These are phyloP conservation scores for Colletotrichum cereale DNA, from an alignment of 2,329 filamentous ascomycete genomes.

Conservation along the genomic window DNA sequence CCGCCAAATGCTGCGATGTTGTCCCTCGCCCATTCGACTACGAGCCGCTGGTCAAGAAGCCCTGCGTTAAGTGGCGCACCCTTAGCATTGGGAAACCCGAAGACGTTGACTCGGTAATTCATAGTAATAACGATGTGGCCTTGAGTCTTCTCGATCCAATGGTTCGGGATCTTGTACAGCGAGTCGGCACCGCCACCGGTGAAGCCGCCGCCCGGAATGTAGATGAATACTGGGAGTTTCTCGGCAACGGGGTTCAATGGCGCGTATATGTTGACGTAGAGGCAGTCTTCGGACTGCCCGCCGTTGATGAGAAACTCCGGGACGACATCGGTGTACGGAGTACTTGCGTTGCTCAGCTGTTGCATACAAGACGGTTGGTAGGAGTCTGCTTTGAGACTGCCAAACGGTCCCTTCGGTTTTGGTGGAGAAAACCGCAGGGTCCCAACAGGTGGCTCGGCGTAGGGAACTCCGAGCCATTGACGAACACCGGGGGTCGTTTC, in stretches of 20 bases:
- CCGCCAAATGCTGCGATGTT: slow-evolving; percentile 53
- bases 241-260: slow-evolving; percentile 34
- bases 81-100: slow-evolving; percentile 48
- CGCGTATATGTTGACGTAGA: slow-evolving; percentile 50
- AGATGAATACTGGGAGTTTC: slow-evolving; percentile 13
- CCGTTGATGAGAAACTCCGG: slow-evolving; percentile 26
- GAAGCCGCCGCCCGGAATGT: slow-evolving; percentile 29
- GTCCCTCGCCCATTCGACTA: slow-evolving; percentile 50
- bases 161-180: slow-evolving; percentile 41
- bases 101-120: slow-evolving; percentile 49
- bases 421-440: slow-evolving; percentile 59
- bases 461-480: slow-evolving; percentile 59
- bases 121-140: slow-evolving; percentile 47
- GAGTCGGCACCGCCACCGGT: slow-evolving; percentile 27
- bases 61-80: slow-evolving; percentile 47
- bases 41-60: slow-evolving; percentile 50
- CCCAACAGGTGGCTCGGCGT: slow-evolving; percentile 67
- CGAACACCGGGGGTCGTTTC: slow-evolving; percentile 22
- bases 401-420: slow-evolving; percentile 45
- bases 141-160: slow-evolving; percentile 44
- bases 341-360: slow-evolving; percentile 46
- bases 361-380: slow-evolving; percentile 50
- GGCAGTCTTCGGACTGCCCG: slow-evolving; percentile 48
- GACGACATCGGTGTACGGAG: slow-evolving; percentile 23
- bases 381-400: slow-evolving; percentile 43